Evolutionary conservation across 257 asterid species (phyloP).

Genomic region (Fraxinus americana): DNA sequence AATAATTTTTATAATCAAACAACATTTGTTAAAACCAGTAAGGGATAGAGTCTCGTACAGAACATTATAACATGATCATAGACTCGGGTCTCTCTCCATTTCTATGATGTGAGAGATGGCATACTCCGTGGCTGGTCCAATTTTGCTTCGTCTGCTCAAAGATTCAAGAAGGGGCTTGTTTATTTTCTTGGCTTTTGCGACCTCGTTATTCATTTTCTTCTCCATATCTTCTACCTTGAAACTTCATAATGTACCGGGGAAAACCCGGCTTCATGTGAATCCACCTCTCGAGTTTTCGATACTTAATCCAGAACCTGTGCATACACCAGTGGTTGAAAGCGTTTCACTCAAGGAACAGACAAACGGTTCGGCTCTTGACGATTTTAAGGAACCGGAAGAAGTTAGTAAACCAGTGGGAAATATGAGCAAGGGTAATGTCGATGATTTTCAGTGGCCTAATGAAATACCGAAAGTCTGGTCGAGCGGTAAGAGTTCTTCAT

Average conservation of each 20-base stretch:
- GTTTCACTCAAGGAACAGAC: neutral
- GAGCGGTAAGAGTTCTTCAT: slow-evolving; percentile 16
- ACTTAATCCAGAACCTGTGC: slow-evolving; percentile 1
- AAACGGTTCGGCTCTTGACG: neutral
- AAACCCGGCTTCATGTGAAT: slow-evolving; percentile 20
- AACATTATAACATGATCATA: neutral
- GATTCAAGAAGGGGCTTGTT: slow-evolving; percentile 22
- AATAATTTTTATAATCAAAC: neutral
- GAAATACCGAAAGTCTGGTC: neutral
- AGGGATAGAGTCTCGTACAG: neutral
- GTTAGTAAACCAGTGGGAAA: neutral
- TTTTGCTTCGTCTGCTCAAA: slow-evolving; percentile 9
- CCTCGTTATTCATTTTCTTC: slow-evolving; percentile 30
- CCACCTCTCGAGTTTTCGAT: slow-evolving; percentile 19
- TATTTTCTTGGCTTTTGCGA: slow-evolving; percentile 37
- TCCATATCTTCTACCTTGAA: slow-evolving; percentile 36
- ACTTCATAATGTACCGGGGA: slow-evolving; percentile 29
- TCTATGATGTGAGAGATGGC: neutral
- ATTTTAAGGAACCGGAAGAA: neutral
- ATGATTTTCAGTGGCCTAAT: neutral
- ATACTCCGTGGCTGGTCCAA: neutral
- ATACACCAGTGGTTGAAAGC: neutral
- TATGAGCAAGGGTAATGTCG: neutral
- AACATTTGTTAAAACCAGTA: neutral
- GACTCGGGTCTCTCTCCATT: neutral